Evolutionary conservation across 306 rosid genomes (phyloP).

Genomic region (apple (Malus domestica)): ASM211411v1 NC_041805.1:24805001-24805500

Average conservation of each 20-base stretch:
- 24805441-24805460: slow-evolving; percentile 43
- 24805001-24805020: slow-evolving; percentile 24
- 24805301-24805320: slow-evolving; percentile 74
- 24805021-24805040: slow-evolving; percentile 27
- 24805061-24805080: slow-evolving; percentile 30
- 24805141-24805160: slow-evolving; percentile 57
- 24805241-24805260: slow-evolving; percentile 63
- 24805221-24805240: slow-evolving; percentile 56
- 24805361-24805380: slow-evolving; percentile 26
- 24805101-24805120: slow-evolving; percentile 48
- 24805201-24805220: slow-evolving; percentile 70
- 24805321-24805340: slow-evolving; percentile 61
- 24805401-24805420: slow-evolving; percentile 35
- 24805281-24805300: slow-evolving; percentile 51
- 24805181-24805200: slow-evolving; percentile 75
- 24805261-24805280: slow-evolving; percentile 60
- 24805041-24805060: slow-evolving; percentile 11
- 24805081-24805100: slow-evolving; percentile 54
- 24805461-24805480: slow-evolving; percentile 72
- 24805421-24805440: slow-evolving; percentile 44
- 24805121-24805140: slow-evolving; percentile 64
- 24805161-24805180: slow-evolving; percentile 64
- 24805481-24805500: slow-evolving; percentile 77
- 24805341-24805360: slow-evolving; percentile 27
- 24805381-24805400: slow-evolving; percentile 27